A percentile compares a stretch with the other conserved stretches of the same genome.
phyloP scores from a whole-genome alignment of 257 asterid genomes.

The Solanum infundibuliforme region DNA sequence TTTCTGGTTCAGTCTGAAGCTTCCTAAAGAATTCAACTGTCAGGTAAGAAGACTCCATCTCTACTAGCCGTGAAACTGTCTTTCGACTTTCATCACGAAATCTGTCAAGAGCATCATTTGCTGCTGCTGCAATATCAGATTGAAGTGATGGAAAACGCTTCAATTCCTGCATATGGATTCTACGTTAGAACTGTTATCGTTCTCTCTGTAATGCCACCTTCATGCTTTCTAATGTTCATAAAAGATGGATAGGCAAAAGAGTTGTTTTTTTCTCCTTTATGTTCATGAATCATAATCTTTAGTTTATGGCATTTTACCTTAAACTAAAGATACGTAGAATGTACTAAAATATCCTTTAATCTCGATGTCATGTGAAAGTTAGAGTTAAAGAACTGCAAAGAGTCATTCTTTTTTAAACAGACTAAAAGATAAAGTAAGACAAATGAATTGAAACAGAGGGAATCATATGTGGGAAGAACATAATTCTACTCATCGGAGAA shows the following conservation, averaged over 20 bases:
- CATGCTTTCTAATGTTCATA: background rate
- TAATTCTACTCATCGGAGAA: background rate
- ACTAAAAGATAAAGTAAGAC: background rate
- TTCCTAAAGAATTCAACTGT: constrained; percentile 92
- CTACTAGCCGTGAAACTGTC: constrained; percentile 79
- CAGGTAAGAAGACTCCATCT: constrained; percentile 93
- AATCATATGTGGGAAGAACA: background rate
- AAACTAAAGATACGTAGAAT: background rate
- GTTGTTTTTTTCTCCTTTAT: too few relatives aligned
- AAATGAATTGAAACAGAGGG: fast-evolving
- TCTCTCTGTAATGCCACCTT: background rate
- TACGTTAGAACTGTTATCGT: background rate
- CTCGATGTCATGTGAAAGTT: background rate
- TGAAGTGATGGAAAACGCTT: constrained; percentile 90
- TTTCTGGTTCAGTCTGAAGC: constrained; percentile 82
- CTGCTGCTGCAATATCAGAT: constrained; percentile 84
- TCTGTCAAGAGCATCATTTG: constrained; percentile 87
- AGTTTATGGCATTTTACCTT: too few relatives aligned
- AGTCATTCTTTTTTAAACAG: background rate
- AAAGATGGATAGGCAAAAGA: background rate
- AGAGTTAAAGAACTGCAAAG: background rate
- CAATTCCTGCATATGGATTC: constrained; percentile 49
- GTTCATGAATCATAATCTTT: too few relatives aligned
- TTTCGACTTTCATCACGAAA: constrained; percentile 94
- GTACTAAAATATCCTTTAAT: too few relatives aligned